These are phyloP conservation scores for Fusarium falciforme DNA, from an alignment of 2,329 filamentous ascomycete species.

Conservation along the genomic window DNA sequence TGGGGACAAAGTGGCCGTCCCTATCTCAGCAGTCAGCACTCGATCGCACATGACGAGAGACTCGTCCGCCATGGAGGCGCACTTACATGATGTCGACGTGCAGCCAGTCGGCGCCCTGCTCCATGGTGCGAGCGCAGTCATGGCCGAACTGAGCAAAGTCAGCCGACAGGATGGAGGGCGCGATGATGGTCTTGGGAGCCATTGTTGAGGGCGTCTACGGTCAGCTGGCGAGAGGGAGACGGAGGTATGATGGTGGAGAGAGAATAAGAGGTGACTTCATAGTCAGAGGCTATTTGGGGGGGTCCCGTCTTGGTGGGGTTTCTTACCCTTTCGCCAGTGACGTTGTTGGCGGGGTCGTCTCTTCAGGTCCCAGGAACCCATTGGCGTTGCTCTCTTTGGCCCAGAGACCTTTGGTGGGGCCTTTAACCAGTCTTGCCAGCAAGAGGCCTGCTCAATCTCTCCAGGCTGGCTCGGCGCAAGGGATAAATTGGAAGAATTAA, in stretches of 20 bases:
- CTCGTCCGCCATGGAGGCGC: neutral
- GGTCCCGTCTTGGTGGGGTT: constrained; percentile 30
- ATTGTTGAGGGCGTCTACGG: constrained; percentile 60
- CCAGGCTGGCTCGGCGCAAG: neutral
- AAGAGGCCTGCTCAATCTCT: constrained; percentile 9
- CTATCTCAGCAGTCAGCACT: constrained; percentile 56
- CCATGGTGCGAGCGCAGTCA: constrained; percentile 88
- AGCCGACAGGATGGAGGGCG: constrained; percentile 96
- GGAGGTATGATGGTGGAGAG: constrained; percentile 34
- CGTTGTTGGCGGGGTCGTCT: constrained; percentile 38
- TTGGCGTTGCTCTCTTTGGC: constrained; percentile 1
- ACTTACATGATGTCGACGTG: constrained; percentile 89
- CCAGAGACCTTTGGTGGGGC: neutral
- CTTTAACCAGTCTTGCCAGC: constrained; percentile 3
- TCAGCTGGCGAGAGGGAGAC: constrained; percentile 8
- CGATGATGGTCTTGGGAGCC: constrained; percentile 93
- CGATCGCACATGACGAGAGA: neutral
- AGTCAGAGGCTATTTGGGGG: constrained; percentile 7
- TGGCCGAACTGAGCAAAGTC: constrained; percentile 91
- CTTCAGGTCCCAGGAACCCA: constrained; percentile 1
- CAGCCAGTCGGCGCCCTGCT: constrained; percentile 89
- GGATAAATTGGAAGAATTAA: neutral
- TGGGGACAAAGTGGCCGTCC: constrained; percentile 99
- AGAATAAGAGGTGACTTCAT: constrained; percentile 20
- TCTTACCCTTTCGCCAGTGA: constrained; percentile 28